These are phyloP conservation scores for Diaporthe citrichinensis DNA, from an alignment of 2,329 filamentous ascomycete genomes.

Conservation along the genomic window DNA sequence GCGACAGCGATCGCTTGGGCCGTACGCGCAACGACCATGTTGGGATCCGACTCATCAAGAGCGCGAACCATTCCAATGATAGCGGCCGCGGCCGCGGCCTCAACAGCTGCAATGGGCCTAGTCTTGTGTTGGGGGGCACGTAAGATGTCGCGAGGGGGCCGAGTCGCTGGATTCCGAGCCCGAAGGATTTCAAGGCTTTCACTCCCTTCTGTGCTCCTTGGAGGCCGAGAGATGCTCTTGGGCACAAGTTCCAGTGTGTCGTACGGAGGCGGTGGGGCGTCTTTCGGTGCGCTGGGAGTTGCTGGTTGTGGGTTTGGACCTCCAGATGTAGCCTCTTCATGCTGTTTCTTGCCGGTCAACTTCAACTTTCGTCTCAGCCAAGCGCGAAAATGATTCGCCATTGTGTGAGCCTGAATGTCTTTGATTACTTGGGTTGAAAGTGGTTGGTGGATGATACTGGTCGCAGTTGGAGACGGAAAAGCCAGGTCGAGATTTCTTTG, in stretches of 20 bases:
- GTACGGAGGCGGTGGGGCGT: neutral
- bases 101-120: neutral
- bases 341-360: neutral
- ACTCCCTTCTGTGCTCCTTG: neutral
- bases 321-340: no score
- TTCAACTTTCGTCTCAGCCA: neutral
- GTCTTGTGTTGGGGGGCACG: neutral
- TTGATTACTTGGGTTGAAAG: neutral
- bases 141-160: neutral
- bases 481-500: neutral
- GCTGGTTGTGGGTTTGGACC: no score
- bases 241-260: neutral
- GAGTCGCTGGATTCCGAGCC: neutral
- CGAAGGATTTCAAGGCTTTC: neutral
- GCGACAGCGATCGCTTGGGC: conserved; percentile 1
- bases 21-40: neutral
- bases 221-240: neutral
- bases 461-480: neutral
- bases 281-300: no score
- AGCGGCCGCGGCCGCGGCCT: neutral
- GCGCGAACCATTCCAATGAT: neutral
- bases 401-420: neutral
- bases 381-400: neutral
- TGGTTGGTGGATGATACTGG: no score
- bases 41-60: neutral